These are phyloP conservation scores for Russula brevipes DNA, from an alignment of 768 basidiomycete genomes.

Conservation along the genomic window DNA sequence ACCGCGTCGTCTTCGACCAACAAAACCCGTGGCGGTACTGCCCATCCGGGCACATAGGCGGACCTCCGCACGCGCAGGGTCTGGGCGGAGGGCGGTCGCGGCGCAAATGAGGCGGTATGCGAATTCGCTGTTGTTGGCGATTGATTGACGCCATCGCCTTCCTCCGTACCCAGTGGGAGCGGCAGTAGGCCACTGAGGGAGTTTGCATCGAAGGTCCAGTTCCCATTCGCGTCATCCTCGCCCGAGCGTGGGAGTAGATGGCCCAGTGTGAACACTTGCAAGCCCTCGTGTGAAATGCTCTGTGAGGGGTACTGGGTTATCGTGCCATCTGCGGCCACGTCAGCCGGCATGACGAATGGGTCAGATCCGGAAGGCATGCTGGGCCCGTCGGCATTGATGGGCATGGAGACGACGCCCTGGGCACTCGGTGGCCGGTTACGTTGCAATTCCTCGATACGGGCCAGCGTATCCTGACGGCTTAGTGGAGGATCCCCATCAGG, in stretches of 20 bases:
- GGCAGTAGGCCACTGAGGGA: constrained; percentile 29
- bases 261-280: constrained; percentile 78
- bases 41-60: constrained; percentile 86
- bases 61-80: constrained; percentile 67
- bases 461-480: constrained; percentile 43
- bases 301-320: constrained; percentile 23
- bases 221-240: constrained; percentile 48
- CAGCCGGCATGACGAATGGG: constrained; percentile 15
- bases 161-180: constrained; percentile 10
- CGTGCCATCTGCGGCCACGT: neutral
- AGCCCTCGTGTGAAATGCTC: constrained; percentile 48
- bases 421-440: constrained; percentile 24
- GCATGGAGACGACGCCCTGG: constrained; percentile 12
- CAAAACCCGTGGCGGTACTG: constrained; percentile 83
- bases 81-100: constrained; percentile 30
- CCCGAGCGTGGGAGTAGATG: constrained; percentile 60
- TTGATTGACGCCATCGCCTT: neutral
- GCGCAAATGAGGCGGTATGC: constrained; percentile 22
- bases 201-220: constrained; percentile 53
- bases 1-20: constrained; percentile 96
- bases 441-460: constrained; percentile 51
- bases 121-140: constrained; percentile 6
- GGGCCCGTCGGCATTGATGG: constrained; percentile 19
- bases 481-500: constrained; percentile 30
- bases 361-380: constrained; percentile 15